phyloP scores from a whole-genome alignment of 2,329 filamentous ascomycete species.

The Aureobasidium sp. region DNA sequence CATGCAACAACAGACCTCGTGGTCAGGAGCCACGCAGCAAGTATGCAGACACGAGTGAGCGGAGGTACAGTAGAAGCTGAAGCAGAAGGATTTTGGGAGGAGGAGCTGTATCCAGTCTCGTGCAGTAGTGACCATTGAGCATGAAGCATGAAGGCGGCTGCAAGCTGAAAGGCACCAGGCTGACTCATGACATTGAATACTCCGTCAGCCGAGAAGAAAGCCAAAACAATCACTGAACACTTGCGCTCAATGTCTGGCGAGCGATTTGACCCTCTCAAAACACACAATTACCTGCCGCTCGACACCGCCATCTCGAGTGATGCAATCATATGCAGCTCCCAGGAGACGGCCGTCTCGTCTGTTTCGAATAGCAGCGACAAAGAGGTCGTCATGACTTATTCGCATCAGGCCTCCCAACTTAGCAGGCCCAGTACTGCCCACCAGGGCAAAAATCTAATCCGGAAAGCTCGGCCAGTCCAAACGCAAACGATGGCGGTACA shows the following conservation, averaged over 20 bases:
- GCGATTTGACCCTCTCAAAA: not conserved
- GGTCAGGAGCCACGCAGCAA: not conserved
- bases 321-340: not conserved
- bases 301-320: not conserved
- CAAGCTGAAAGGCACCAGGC: not conserved
- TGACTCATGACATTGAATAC: not conserved
- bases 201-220: not conserved
- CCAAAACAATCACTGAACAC: not conserved
- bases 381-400: not conserved
- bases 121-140: not conserved
- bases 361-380: not conserved
- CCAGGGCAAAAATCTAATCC: not conserved
- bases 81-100: not conserved
- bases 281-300: not conserved
- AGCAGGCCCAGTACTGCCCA: not conserved
- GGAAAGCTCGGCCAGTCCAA: not conserved
- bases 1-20: not conserved
- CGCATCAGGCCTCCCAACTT: not conserved
- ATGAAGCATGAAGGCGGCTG: not conserved
- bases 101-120: not conserved
- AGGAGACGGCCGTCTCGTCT: not conserved
- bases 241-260: not conserved
- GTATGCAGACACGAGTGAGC: not conserved
- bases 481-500: not conserved
- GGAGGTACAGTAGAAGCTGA: not conserved